A percentile compares a stretch with the other conserved stretches of the same genome.
phyloP scores from a whole-genome alignment of 2,329 filamentous ascomycete species.

The Fusarium praegraminearum region DNA sequence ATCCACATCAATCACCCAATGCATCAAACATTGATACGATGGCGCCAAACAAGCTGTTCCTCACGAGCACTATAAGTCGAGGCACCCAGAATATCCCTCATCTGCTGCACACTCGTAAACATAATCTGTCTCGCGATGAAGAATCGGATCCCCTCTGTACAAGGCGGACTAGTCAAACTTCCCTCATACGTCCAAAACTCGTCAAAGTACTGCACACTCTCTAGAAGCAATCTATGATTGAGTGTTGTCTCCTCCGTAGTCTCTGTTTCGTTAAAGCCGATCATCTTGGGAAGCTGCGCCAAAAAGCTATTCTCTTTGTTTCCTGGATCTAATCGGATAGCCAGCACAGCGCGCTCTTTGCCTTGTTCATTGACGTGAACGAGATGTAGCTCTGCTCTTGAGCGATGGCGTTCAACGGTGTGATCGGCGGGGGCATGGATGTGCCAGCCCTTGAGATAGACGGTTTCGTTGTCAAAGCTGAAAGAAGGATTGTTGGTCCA shows the following conservation, averaged over 20 bases:
- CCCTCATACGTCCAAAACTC: slow-evolving; percentile 43
- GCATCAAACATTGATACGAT: slow-evolving; percentile 30
- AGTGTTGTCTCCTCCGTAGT: neutral
- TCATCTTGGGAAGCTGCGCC: slow-evolving; percentile 13
- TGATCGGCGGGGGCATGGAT: slow-evolving; percentile 39
- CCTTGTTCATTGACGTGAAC: slow-evolving; percentile 36
- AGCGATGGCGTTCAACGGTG: slow-evolving; percentile 36
- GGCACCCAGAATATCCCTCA: slow-evolving; percentile 34
- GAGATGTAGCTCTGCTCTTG: slow-evolving; percentile 39
- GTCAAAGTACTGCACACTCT: slow-evolving; percentile 32
- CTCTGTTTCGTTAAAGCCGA: slow-evolving; percentile 34
- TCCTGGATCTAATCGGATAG: slow-evolving; percentile 32
- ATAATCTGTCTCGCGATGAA: slow-evolving; percentile 34
- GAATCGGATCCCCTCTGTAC: slow-evolving; percentile 31
- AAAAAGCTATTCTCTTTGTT: slow-evolving; percentile 30
- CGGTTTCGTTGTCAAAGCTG: slow-evolving; percentile 37
- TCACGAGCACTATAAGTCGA: slow-evolving; percentile 37
- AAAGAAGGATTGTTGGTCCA: slow-evolving; percentile 33
- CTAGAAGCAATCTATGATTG: slow-evolving; percentile 20
- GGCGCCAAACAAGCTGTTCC: slow-evolving; percentile 38
- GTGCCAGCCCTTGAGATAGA: slow-evolving; percentile 41
- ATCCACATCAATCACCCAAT: too few species aligned
- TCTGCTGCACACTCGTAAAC: slow-evolving; percentile 38
- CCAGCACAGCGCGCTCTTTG: slow-evolving; percentile 30
- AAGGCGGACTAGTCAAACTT: slow-evolving; percentile 39